phyloP scores from a whole-genome alignment of 805 yeast genomes.

The Scheffersomyces ergatensis region DNA sequence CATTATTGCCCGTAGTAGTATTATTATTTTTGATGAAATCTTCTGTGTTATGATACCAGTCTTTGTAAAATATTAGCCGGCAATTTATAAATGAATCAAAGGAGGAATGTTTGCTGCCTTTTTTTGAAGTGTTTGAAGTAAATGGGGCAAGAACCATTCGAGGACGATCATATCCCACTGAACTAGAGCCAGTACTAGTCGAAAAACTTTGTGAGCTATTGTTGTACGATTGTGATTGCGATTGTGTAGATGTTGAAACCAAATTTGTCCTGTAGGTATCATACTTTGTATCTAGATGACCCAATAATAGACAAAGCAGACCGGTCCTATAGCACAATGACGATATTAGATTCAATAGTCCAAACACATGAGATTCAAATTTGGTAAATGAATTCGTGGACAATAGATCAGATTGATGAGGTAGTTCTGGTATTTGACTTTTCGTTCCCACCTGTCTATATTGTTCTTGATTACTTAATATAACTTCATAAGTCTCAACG shows the following conservation, averaged over 20 bases:
- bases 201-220: neutral
- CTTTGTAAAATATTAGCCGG: constrained; percentile 29
- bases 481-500: constrained; percentile 19
- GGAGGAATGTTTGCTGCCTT: neutral
- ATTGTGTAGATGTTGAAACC: constrained; percentile 1
- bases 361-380: constrained; percentile 26
- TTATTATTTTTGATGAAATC: constrained; percentile 9
- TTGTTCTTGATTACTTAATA: constrained; percentile 18
- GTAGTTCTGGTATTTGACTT: constrained; percentile 24
- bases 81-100: constrained; percentile 4
- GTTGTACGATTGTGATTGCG: too few species aligned
- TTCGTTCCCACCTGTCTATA: constrained; percentile 18
- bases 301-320: constrained; percentile 26
- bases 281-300: constrained; percentile 29
- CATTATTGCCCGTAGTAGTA: neutral
- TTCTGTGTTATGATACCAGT: constrained; percentile 28
- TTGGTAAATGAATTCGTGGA: constrained; percentile 28
- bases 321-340: constrained; percentile 18
- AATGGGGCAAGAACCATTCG: constrained; percentile 13
- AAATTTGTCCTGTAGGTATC: constrained; percentile 6
- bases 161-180: neutral
- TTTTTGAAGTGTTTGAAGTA: neutral
- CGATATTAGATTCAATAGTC: constrained; percentile 23
- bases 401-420: constrained; percentile 24
- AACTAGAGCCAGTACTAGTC: neutral